phyloP scores from a whole-genome alignment of 495 filamentous ascomycete genomes.

The Acidomyces sp. region DNA sequence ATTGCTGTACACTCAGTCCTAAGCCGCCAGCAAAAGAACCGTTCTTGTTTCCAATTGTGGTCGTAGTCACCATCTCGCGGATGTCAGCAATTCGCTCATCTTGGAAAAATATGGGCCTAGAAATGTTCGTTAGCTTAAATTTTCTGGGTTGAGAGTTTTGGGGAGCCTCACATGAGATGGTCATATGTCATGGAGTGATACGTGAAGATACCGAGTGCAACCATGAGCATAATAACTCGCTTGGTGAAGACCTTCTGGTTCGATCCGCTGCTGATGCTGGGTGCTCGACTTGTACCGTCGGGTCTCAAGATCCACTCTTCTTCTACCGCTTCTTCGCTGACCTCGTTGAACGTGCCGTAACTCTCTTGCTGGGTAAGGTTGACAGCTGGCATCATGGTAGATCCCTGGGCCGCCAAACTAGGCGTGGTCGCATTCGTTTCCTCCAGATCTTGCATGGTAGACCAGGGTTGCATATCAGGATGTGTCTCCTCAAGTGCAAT shows the following conservation, averaged over 20 bases:
- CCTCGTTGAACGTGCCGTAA: constrained; percentile 62
- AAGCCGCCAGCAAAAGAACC: constrained; percentile 60
- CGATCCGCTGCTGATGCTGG: constrained; percentile 24
- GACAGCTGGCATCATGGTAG: constrained; percentile 53
- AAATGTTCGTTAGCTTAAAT: too few species aligned
- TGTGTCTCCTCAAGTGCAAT: constrained; percentile 68
- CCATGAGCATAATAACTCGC: constrained; percentile 52
- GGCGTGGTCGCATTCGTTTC: constrained; percentile 2
- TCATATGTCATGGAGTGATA: constrained; percentile 85
- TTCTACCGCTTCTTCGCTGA: constrained; percentile 32
- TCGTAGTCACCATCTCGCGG: constrained; percentile 13
- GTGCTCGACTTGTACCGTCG: constrained; percentile 33
- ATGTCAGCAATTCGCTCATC: constrained; percentile 37
- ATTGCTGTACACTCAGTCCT: constrained; percentile 56
- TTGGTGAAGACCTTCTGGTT: constrained; percentile 45
- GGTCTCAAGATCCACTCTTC: constrained; percentile 38
- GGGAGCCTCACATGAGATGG: constrained; percentile 42
- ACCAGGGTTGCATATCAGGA: constrained; percentile 58
- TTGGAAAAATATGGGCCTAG: constrained; percentile 72
- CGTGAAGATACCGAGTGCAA: constrained; percentile 68
- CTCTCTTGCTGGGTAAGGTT: constrained; percentile 55
- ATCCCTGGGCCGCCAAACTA: constrained; percentile 56
- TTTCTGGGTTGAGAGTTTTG: background rate
- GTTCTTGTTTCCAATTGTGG: constrained; percentile 24
- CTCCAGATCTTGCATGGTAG: constrained; percentile 35